Conservation (phyloP, 148 eudicot genomes). For the Silene uniflora region DNA sequence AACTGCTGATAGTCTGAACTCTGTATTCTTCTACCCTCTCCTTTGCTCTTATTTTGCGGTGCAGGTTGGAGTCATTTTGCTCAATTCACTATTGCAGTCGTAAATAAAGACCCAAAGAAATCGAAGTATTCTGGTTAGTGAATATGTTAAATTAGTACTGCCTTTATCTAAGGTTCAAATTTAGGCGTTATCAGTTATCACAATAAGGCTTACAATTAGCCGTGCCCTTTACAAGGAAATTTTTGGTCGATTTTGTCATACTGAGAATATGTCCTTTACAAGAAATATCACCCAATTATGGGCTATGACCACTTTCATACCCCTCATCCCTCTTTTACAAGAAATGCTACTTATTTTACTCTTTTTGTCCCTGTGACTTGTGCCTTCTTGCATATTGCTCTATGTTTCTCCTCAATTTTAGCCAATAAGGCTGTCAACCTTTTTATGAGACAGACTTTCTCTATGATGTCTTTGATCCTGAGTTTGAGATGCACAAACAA, state of each 20-base stretch:
- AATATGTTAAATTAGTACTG: not conserved
- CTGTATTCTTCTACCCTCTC: not conserved
- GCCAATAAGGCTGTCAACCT: too few species aligned
- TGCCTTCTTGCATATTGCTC: not conserved
- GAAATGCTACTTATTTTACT: not conserved
- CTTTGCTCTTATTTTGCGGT: constrained; percentile 13
- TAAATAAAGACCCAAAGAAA: constrained; percentile 84
- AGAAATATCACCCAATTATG: not conserved
- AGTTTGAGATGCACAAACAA: constrained; percentile 8
- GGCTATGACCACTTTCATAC: not conserved
- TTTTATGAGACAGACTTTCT: too few species aligned
- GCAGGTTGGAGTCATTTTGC: constrained; percentile 97
- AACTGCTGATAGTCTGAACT: constrained; percentile 3
- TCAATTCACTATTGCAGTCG: constrained; percentile 90
- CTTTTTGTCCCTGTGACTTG: not conserved
- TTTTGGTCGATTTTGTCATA: not conserved
- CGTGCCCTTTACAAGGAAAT: not conserved
- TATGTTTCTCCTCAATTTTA: not conserved
- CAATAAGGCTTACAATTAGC: not conserved
- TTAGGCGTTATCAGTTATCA: not conserved
- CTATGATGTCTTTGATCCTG: constrained; percentile 3
- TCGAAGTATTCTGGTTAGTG: constrained; percentile 81
- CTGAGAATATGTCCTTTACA: not conserved
- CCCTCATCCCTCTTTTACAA: not conserved
- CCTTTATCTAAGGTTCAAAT: not conserved